Evolutionary conservation across 202 grass and related monocot genomes (phyloP).

Genomic region (Carex arenaria): DNA sequence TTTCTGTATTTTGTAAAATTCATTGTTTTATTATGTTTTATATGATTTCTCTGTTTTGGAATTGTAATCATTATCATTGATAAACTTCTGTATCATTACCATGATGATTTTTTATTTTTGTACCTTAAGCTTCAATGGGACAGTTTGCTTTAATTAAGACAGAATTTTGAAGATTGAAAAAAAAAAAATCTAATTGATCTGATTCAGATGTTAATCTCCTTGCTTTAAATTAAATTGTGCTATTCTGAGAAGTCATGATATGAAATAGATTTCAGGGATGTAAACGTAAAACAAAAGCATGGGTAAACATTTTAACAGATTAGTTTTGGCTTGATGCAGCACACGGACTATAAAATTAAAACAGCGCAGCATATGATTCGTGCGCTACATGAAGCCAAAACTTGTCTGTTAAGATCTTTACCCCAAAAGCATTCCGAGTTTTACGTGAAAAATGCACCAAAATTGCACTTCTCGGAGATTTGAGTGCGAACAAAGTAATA

Average conservation of each 20-base stretch:
- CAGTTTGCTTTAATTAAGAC: neutral
- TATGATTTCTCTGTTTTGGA: neutral
- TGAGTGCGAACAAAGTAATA: neutral
- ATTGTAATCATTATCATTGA: neutral
- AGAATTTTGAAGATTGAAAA: neutral
- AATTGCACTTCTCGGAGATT: neutral
- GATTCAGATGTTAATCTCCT: neutral
- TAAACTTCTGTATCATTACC: too few relatives aligned
- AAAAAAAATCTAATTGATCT: neutral
- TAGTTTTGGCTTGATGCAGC: too few relatives aligned
- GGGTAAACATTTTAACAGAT: too few relatives aligned
- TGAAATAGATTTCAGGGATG: neutral
- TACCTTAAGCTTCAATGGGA: constrained; percentile 3
- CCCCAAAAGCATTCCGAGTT: neutral
- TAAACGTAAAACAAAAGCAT: neutral
- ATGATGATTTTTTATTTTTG: neutral
- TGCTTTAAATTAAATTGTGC: neutral
- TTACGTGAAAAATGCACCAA: neutral
- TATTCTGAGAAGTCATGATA: neutral
- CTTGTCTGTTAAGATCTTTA: too few relatives aligned
- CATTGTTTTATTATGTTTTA: constrained; percentile 1
- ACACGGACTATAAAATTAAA: too few relatives aligned
- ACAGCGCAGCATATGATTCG: too few relatives aligned
- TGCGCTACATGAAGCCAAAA: too few relatives aligned
- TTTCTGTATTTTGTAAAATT: neutral